Percentiles rank a stretch among this genome's conserved stretches.
Evolutionary conservation across 768 basidiomycete genomes (phyloP).

Genomic region (Cantharellus anzutake): DNA sequence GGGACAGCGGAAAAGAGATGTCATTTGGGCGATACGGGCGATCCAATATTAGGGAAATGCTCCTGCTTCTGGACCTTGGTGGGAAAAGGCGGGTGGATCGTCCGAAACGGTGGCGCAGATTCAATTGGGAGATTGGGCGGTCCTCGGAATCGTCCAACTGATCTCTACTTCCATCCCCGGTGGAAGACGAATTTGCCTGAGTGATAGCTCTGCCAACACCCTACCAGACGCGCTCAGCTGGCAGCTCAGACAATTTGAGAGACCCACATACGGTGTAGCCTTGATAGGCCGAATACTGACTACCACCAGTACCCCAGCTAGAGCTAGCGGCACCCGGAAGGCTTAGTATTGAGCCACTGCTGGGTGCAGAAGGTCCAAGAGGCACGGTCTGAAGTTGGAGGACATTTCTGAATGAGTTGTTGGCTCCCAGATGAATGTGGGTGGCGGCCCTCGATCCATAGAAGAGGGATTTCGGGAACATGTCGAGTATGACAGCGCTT

Average conservation of each 20-base stretch:
- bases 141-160: conserved; percentile 33
- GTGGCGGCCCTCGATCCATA: conserved; percentile 60
- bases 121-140: neutral
- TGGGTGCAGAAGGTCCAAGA: neutral
- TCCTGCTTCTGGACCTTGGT: neutral
- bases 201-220: conserved; percentile 51
- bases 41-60: too few species aligned
- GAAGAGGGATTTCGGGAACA: conserved; percentile 69
- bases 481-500: conserved; percentile 14
- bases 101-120: neutral
- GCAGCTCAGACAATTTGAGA: neutral
- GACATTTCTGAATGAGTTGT: conserved; percentile 36
- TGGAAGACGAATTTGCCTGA: conserved; percentile 44
- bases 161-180: conserved; percentile 28
- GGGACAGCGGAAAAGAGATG: too few species aligned
- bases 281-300: conserved; percentile 50
- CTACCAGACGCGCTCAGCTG: conserved; percentile 18
- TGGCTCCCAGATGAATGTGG: conserved; percentile 47
- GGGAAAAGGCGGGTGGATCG: neutral
- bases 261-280: conserved; percentile 38
- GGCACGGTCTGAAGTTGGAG: conserved; percentile 33
- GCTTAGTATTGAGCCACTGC: neutral
- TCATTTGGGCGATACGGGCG: too few species aligned
- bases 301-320: conserved; percentile 44
- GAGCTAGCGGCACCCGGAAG: conserved; percentile 22